Evolutionary conservation across 768 basidiomycete species (phyloP).

Genomic region (Russula olivacea): DNA sequence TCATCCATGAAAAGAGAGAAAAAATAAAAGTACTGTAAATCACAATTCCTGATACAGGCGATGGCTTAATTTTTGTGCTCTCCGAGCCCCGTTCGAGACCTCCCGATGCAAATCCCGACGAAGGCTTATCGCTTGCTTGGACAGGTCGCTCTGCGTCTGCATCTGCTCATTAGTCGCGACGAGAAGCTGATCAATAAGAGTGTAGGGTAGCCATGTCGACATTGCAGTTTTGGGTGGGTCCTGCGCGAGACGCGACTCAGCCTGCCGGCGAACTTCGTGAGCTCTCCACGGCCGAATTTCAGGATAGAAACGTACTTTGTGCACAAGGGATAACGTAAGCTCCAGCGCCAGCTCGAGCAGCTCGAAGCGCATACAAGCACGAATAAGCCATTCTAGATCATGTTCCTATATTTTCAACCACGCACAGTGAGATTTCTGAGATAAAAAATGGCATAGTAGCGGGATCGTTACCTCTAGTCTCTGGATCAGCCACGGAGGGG

Average conservation of each 20-base stretch:
- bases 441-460: neutral
- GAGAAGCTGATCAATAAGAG: slow-evolving; percentile 77
- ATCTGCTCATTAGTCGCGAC: slow-evolving; percentile 52
- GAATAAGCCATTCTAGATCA: slow-evolving; percentile 81
- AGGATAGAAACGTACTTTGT: slow-evolving; percentile 48
- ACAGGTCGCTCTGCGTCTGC: slow-evolving; percentile 36
- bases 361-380: slow-evolving; percentile 72
- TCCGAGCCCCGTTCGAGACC: slow-evolving; percentile 57
- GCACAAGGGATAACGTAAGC: slow-evolving; percentile 63
- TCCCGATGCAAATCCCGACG: slow-evolving; percentile 52
- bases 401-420: slow-evolving; percentile 41
- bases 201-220: slow-evolving; percentile 76
- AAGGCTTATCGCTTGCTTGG: slow-evolving; percentile 37
- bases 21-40: neutral
- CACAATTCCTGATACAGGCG: slow-evolving; percentile 20
- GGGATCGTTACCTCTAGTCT: slow-evolving; percentile 54
- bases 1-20: neutral
- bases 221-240: slow-evolving; percentile 50
- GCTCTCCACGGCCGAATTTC: neutral
- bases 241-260: slow-evolving; percentile 47
- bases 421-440: neutral
- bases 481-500: slow-evolving; percentile 82
- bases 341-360: slow-evolving; percentile 71
- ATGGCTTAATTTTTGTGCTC: slow-evolving; percentile 56
- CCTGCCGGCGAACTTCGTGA: slow-evolving; percentile 33